These are phyloP conservation scores for Fusarium secorum DNA, from an alignment of 2,329 filamentous ascomycete genomes.

Conservation along the genomic window DNA sequence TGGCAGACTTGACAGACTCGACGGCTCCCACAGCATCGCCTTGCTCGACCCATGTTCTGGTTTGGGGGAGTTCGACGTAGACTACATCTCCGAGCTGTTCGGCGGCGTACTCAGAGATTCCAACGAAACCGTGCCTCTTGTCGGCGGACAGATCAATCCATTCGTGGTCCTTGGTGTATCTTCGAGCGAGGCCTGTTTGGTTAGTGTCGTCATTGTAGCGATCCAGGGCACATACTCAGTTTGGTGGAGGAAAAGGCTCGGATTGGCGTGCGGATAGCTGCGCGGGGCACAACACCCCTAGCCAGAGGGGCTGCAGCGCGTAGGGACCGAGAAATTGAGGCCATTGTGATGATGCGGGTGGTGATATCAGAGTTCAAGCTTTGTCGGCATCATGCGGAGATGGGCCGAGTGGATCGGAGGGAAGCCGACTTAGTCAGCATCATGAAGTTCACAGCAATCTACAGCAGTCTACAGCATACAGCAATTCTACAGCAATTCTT, in stretches of 20 bases:
- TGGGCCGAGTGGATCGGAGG: constrained; percentile 31
- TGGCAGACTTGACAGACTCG: constrained; percentile 98
- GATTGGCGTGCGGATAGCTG: constrained; percentile 53
- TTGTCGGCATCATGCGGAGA: constrained; percentile 33
- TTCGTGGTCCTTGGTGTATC: constrained; percentile 97
- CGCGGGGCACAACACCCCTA: constrained; percentile 50
- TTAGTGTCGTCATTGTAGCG: constrained; percentile 2
- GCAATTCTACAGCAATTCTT: not conserved
- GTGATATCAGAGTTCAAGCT: constrained; percentile 35
- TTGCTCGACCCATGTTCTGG: constrained; percentile 69
- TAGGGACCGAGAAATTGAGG: constrained; percentile 67
- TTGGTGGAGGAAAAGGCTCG: constrained; percentile 52
- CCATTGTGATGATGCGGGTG: constrained; percentile 54
- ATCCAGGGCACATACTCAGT: constrained; percentile 42
- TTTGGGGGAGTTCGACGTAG: constrained; percentile 89
- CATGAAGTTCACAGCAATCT: not conserved
- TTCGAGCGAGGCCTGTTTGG: constrained; percentile 69
- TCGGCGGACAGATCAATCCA: constrained; percentile 91
- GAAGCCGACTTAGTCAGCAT: constrained; percentile 32
- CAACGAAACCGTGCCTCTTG: constrained; percentile 80
- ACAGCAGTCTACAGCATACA: not conserved
- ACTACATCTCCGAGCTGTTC: constrained; percentile 95
- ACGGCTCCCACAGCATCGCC: constrained; percentile 93
- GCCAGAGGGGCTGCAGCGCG: constrained; percentile 58
- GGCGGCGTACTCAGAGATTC: constrained; percentile 91